Conservation (phyloP, 192 early-diverging fungal genomes). For the Martensiomyces pterosporus region DNA sequence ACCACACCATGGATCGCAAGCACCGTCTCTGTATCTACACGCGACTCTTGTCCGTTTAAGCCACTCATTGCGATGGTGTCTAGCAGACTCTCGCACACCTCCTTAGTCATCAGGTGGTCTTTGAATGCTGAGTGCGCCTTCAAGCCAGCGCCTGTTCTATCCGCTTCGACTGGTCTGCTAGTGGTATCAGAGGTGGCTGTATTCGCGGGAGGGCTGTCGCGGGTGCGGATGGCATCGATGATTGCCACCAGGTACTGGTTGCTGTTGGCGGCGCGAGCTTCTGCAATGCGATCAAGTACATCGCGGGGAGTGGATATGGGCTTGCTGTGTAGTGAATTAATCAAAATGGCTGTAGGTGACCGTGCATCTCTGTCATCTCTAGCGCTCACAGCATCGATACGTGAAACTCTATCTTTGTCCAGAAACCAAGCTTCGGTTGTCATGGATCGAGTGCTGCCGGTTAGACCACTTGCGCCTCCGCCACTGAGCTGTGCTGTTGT, state of each 20-base stretch:
- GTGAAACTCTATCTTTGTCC: too few relatives aligned
- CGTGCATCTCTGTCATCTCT: too few relatives aligned
- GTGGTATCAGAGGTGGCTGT: too few relatives aligned
- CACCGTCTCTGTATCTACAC: not conserved
- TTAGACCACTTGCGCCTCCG: too few relatives aligned
- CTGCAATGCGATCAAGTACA: constrained; percentile 25
- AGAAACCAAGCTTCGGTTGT: too few relatives aligned
- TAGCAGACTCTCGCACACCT: not conserved
- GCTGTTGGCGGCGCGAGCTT: constrained; percentile 19
- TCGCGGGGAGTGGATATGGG: constrained; percentile 14
- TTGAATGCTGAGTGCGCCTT: too few relatives aligned
- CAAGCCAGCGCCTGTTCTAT: not conserved
- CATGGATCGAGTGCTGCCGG: too few relatives aligned
- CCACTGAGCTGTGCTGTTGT: too few relatives aligned
- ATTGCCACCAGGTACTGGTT: constrained; percentile 18
- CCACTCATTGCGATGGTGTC: not conserved
- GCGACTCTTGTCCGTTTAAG: not conserved
- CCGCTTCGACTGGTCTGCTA: too few relatives aligned
- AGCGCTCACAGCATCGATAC: too few relatives aligned
- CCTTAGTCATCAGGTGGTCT: not conserved
- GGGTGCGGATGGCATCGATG: constrained; percentile 8
- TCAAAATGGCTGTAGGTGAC: constrained; percentile 13
- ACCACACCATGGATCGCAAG: not conserved
- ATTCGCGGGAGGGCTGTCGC: too few relatives aligned
- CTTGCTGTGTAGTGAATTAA: constrained; percentile 7